Conservation (phyloP, 192 early-diverging fungal genomes). For the Gryganskiella cystojenkinii region DNA sequence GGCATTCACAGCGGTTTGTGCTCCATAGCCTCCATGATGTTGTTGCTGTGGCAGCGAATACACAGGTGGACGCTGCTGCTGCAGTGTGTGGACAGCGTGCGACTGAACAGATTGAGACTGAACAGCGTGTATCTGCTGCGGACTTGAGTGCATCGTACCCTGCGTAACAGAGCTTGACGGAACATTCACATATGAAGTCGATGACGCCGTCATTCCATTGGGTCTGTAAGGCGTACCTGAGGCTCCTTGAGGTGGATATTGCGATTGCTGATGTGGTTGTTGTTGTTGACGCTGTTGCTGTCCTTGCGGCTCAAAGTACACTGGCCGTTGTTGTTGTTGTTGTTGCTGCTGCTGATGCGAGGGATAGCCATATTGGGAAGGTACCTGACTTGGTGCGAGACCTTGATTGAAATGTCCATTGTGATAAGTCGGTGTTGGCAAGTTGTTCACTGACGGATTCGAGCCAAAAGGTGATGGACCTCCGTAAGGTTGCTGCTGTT, state of each 20-base stretch:
- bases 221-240: not conserved
- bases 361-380: conserved; percentile 1
- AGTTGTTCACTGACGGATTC: not conserved
- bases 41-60: not conserved
- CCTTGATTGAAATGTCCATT: conserved; percentile 4
- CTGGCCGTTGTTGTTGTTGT: conserved; percentile 2
- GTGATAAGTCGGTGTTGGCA: conserved; percentile 23
- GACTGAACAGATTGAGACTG: no score
- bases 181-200: no score
- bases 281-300: conserved; percentile 18
- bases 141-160: no score
- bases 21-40: not conserved
- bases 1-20: not conserved
- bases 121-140: no score
- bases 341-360: not conserved
- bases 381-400: not conserved
- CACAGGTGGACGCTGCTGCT: no score
- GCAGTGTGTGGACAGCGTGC: no score
- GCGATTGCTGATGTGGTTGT: conserved; percentile 2
- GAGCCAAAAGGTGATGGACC: not conserved
- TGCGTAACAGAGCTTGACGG: no score
- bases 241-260: conserved; percentile 3
- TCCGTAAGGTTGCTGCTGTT: not conserved
- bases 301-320: conserved; percentile 6
- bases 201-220: no score